Evolutionary conservation across 768 basidiomycete species (phyloP), one percentile per base, ranked within the genome.

Genomic region (Dictyophora rubrovolvata): DNA sequence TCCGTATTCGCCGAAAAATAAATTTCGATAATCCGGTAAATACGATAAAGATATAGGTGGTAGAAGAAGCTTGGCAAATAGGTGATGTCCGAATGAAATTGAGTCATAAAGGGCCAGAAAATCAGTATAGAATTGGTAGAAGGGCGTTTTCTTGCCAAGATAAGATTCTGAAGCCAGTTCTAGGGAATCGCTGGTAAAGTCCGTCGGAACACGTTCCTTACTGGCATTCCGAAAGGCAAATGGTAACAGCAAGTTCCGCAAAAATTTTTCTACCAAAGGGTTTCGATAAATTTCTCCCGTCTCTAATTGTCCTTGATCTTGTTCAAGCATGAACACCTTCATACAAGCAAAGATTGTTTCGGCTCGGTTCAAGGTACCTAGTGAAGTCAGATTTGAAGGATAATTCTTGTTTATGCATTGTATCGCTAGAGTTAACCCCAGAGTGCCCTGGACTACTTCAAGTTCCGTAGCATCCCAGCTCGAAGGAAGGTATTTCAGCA

Each of bases 321-420:
- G 89, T 69, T 98, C 94, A 28, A 98, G 81, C 93, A 96, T 94
- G 71, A 92, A 93, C 16, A 96, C 82, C 63, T 89, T 90, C 90
- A 96, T 94, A 63, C 92, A 87, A 18, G 78, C 80, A 64, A 93
- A 86, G 5, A 87, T 74, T 1, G 78, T 72, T 62, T 86, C 81
- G 54, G 82, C 81, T 48, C 79, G 74, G 17, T 70, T 74, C 66
- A 84, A 68, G 34, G 22, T 14, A 7, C 7, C 11, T 17, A 36
- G 52, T 17, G 50, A 1, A 36, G 9, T 22, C 8, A 34, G 11
- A 33, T 36, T n/a, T 21, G 52, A n/a, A 8, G 74, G 65, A 14
- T 80, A 78, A 1, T 75, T 73, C 65, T 77, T 77, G 10, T 66
- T 67, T 16, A 66, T 62, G 49, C 79, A 74, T 33, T 79, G 77